Evolutionary conservation across 495 filamentous ascomycete species (phyloP), one percentile per base, ranked within the genome.

Genomic region (Tuber microsphaerosporum): DNA sequence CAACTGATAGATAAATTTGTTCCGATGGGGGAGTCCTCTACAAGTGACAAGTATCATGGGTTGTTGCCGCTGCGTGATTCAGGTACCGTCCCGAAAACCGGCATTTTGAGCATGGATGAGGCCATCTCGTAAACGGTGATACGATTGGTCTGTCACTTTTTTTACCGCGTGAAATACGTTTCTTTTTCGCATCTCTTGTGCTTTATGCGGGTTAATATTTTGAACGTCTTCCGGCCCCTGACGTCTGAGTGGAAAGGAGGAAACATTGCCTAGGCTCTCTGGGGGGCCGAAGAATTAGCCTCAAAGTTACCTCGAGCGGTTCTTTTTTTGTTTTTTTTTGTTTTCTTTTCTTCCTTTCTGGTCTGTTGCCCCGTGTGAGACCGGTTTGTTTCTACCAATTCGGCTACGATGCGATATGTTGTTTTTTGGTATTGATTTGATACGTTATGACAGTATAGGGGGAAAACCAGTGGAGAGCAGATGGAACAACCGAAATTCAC

Each of bases 181-280:
- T 65, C 56, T 34, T 65, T 65, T 65, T 65, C 26, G 26, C 56
- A 8, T 26, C 34, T 65, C 26, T 19, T 1, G 16, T 65, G 56
- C 34, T 65, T 65, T 65, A 8, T 65, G 56, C 26, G 56, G 26
- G 56, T 65, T 34, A 17, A 34, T 26, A 31, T 65, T 65, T 65
- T 65, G 56, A 65, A 65, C 26, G 26, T 16, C 26, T 34, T 78
- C 76, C 72, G 51, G 42, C 76, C 76, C 75, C 76, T 79, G 56
- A 65, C 44, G 74, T 79, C 70, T 73, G 72, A 61, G 77, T 71
- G 42, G 73, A 56, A 71, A 61, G 73, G 77, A 46, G 70, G 77
- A 73, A 79, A 71, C 72, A 69, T 68, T 79, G 76, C 73, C 70
- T 79, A 73, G 44, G 69, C 77, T 78, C 73, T 79, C 76, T 79